A percentile compares a stretch with the other conserved stretches of the same genome.
phyloP scores from a whole-genome alignment of 78 protist genomes.

The Dictyostelium brefeldianum region DNA sequence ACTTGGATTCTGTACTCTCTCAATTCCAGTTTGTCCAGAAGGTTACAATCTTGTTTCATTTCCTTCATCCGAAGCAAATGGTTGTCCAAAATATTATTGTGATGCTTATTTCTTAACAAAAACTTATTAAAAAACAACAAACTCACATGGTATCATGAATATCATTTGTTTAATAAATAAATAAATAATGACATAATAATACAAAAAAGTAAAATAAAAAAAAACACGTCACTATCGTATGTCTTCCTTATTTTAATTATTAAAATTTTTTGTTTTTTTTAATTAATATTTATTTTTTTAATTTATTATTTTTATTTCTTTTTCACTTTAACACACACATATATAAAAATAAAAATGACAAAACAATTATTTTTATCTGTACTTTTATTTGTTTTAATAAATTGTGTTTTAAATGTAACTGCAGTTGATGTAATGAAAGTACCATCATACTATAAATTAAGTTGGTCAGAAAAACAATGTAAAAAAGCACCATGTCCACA shows the following conservation, averaged over 20 bases:
- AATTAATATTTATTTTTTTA: not conserved
- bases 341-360: not conserved
- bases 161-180: no score
- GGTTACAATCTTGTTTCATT: slow-evolving; percentile 4
- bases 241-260: no score
- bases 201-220: no score
- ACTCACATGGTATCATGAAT: no score
- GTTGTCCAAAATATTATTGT: slow-evolving; percentile 1
- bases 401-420: not conserved
- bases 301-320: not conserved
- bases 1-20: not conserved
- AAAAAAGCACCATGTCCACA: not conserved
- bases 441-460: not conserved
- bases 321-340: not conserved
- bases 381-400: not conserved
- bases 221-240: no score
- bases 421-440: not conserved
- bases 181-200: no score
- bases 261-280: not conserved
- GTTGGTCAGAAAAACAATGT: not conserved
- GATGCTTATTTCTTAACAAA: not conserved
- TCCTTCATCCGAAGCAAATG: not conserved
- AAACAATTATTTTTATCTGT: not conserved
- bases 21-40: not conserved
- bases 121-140: no score